These are phyloP conservation scores for Heterobasidion irregulare DNA, from an alignment of 1,284 basidiomycete species.

Conservation along the genomic window DNA sequence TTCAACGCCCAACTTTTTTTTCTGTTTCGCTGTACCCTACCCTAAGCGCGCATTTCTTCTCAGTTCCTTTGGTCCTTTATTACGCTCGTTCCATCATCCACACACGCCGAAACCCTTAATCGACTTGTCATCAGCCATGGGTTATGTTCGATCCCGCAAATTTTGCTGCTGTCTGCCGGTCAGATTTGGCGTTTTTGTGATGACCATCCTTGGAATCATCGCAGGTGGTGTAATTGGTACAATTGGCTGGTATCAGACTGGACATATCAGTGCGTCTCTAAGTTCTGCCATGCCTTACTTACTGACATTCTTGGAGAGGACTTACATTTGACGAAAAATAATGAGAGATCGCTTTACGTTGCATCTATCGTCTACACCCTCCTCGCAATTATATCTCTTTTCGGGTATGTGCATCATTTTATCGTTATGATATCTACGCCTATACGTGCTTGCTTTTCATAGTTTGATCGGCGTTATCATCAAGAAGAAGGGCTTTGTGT, in stretches of 20 bases:
- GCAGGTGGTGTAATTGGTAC: constrained; percentile 31
- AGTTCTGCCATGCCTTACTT: not conserved
- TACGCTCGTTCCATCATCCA: not conserved
- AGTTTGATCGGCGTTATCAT: constrained; percentile 42
- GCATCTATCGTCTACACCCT: constrained; percentile 37
- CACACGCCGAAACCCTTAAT: not conserved
- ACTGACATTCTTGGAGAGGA: constrained; percentile 10
- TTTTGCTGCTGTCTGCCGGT: constrained; percentile 60
- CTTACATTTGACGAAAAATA: constrained; percentile 17
- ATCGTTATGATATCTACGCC: not conserved
- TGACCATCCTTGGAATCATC: constrained; percentile 37
- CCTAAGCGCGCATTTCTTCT: not conserved
- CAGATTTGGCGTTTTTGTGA: constrained; percentile 49
- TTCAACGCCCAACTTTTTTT: not conserved
- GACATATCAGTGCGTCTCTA: constrained; percentile 7
- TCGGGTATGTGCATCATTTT: constrained; percentile 33
- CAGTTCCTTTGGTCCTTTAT: not conserved
- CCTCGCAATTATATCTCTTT: constrained; percentile 37
- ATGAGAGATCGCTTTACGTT: constrained; percentile 38
- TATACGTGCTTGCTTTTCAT: constrained; percentile 2
- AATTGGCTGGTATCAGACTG: constrained; percentile 29
- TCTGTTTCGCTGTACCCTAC: not conserved
- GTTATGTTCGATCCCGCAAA: constrained; percentile 28
- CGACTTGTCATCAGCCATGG: constrained; percentile 3
- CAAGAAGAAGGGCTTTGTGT: constrained; percentile 37